Conservation (phyloP, 2,329 filamentous ascomycete genomes). For the Didymella pinodella region DNA sequence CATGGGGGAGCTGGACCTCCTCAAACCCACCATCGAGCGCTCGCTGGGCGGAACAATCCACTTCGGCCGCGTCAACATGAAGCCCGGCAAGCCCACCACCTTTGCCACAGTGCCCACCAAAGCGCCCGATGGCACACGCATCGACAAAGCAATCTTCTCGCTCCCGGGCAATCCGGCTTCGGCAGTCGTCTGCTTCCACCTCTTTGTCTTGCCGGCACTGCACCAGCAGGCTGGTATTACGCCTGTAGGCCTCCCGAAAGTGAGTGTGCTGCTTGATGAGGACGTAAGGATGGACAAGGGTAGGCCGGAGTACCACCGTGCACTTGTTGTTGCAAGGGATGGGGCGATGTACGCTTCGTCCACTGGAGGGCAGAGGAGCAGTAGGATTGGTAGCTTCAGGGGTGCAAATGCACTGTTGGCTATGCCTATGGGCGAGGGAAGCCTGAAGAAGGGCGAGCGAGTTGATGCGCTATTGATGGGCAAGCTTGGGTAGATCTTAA, state of each 20-base stretch:
- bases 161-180: constrained; percentile 94
- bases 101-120: constrained; percentile 86
- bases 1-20: constrained; percentile 96
- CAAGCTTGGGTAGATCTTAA: constrained; percentile 25
- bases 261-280: constrained; percentile 75
- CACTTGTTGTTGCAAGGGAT: constrained; percentile 70
- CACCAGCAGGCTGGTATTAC: constrained; percentile 76
- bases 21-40: constrained; percentile 95
- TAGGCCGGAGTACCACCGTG: constrained; percentile 90
- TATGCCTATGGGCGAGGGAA: constrained; percentile 70
- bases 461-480: constrained; percentile 82
- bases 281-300: constrained; percentile 77
- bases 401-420: constrained; percentile 87
- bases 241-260: constrained; percentile 73
- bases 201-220: constrained; percentile 89
- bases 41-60: constrained; percentile 90
- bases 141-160: constrained; percentile 80
- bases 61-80: constrained; percentile 96
- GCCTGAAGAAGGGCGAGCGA: constrained; percentile 71
- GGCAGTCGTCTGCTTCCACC: constrained; percentile 89
- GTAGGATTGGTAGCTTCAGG: constrained; percentile 84
- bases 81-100: constrained; percentile 96
- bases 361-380: constrained; percentile 90
- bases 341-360: constrained; percentile 77
- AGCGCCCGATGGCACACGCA: constrained; percentile 54